Percentiles rank a stretch among this genome's conserved stretches.
These are phyloP conservation scores for Boletus calvinii DNA, from an alignment of 1,284 basidiomycete species.

Conservation along the genomic window DNA sequence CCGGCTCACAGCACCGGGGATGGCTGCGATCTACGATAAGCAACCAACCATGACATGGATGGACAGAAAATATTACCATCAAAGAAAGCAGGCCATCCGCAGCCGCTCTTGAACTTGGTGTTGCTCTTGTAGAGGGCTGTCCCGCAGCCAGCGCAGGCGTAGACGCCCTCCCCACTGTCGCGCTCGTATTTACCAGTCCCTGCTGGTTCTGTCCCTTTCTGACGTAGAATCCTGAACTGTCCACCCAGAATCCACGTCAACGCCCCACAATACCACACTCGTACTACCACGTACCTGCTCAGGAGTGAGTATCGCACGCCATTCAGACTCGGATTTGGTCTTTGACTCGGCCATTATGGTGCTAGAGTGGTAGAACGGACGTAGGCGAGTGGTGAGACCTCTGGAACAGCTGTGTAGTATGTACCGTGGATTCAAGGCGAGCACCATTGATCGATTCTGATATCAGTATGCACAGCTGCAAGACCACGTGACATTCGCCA, in stretches of 20 bases:
- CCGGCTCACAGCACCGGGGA: slow-evolving; percentile 85
- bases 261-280: not conserved
- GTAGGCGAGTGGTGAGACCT: not conserved
- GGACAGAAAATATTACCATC: slow-evolving; percentile 53
- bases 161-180: slow-evolving; percentile 64
- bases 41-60: not conserved
- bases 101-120: slow-evolving; percentile 92
- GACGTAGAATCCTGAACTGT: slow-evolving; percentile 82
- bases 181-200: slow-evolving; percentile 82
- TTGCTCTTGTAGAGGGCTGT: slow-evolving; percentile 81
- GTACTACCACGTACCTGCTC: slow-evolving; percentile 68
- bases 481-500: too few relatives aligned
- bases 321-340: slow-evolving; percentile 77
- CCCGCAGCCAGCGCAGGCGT: slow-evolving; percentile 69
- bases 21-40: slow-evolving; percentile 47
- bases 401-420: not conserved
- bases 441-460: too few relatives aligned
- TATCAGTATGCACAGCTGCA: too few relatives aligned
- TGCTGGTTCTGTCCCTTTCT: slow-evolving; percentile 85
- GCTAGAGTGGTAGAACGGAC: slow-evolving; percentile 7
- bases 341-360: slow-evolving; percentile 24
- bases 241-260: not conserved
- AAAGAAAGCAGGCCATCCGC: slow-evolving; percentile 98
- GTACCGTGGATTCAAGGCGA: too few relatives aligned
- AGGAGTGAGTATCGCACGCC: slow-evolving; percentile 78